phyloP scores from a whole-genome alignment of 2,329 filamentous ascomycete species.

The Hymenoscyphus scutula region DNA sequence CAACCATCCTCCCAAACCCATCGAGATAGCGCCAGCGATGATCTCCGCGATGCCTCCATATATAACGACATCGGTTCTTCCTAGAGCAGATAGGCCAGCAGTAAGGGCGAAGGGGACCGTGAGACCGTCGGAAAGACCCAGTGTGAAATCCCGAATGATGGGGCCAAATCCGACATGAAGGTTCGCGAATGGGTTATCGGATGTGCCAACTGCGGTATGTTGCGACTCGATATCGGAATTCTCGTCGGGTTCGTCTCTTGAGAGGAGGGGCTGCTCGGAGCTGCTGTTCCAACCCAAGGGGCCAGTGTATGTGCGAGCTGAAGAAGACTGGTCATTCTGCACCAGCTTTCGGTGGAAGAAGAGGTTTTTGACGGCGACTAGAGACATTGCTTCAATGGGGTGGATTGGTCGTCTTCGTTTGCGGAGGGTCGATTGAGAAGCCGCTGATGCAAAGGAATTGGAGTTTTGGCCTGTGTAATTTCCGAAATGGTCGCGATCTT shows the following conservation, averaged over 20 bases:
- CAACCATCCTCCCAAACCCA: slow-evolving; percentile 61
- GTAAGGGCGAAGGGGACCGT: slow-evolving; percentile 64
- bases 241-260: slow-evolving; percentile 4
- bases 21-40: slow-evolving; percentile 59
- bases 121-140: slow-evolving; percentile 60
- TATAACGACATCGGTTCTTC: slow-evolving; percentile 52
- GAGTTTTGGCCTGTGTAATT: background rate
- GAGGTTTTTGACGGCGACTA: slow-evolving; percentile 35
- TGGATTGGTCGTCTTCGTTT: slow-evolving; percentile 17
- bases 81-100: slow-evolving; percentile 51
- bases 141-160: slow-evolving; percentile 53
- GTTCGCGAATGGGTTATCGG: slow-evolving; percentile 30
- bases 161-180: slow-evolving; percentile 27
- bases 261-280: slow-evolving; percentile 25
- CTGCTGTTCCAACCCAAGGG: slow-evolving; percentile 20
- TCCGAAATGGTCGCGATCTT: background rate
- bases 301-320: slow-evolving; percentile 10
- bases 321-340: slow-evolving; percentile 22
- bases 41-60: slow-evolving; percentile 60
- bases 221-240: slow-evolving; percentile 32
- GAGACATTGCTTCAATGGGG: slow-evolving; percentile 30
- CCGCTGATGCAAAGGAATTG: background rate
- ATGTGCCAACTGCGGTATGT: slow-evolving; percentile 22
- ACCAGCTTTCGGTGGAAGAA: slow-evolving; percentile 27
- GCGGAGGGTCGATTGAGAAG: slow-evolving; percentile 16